Evolutionary conservation across 2,329 filamentous ascomycete species (phyloP), one percentile per base, ranked within the genome.

Genomic region (Fusarium piperis): DNA sequence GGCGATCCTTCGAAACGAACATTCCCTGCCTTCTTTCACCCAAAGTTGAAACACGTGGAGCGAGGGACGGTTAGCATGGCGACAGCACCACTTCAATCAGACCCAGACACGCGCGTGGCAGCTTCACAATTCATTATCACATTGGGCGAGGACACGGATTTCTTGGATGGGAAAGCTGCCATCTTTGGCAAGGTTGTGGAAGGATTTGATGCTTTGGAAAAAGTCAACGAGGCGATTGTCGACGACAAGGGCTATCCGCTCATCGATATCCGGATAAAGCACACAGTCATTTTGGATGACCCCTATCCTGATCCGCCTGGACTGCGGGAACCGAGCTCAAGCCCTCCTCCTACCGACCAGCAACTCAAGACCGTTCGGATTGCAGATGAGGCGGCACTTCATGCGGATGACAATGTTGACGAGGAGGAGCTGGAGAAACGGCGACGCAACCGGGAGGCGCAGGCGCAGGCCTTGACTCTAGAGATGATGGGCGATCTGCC

Each of bases 401-500:
- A 93, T 52, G 91, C 92, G 63, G 89, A 95, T 64, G 90, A 92
- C 62, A 84, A 84, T 30, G 79, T 86, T 5, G 94, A 97, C 73
- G 93, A 95, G 72, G 94, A 95, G 74, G 93, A 92, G 23, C 86
- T 88, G 6, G 95, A 98, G 80, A 93, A 91, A 81, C 84, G 92
- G 55, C 91, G 95, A 58, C 90, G 94, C 68, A 94, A 98, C 79
- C 89, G 94, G 30, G 96, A 99, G 81, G 96, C 96, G 7, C 90
- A 95, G 68, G 95, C 95, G 1, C 96, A 98, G 81, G 96, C 96
- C 1, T 84, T 99, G 77, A 98, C 95, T 2, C 87, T 99, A 53
- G 96, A 99, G 83, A 97, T 99, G 91, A 96, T 99, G 82, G 96
- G 96, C 46, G 96, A 99, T 80, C 85, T 99, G 65, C 96, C 96